phyloP scores from a whole-genome alignment of 345 rosid genomes.

The Citrus maxima region DNA sequence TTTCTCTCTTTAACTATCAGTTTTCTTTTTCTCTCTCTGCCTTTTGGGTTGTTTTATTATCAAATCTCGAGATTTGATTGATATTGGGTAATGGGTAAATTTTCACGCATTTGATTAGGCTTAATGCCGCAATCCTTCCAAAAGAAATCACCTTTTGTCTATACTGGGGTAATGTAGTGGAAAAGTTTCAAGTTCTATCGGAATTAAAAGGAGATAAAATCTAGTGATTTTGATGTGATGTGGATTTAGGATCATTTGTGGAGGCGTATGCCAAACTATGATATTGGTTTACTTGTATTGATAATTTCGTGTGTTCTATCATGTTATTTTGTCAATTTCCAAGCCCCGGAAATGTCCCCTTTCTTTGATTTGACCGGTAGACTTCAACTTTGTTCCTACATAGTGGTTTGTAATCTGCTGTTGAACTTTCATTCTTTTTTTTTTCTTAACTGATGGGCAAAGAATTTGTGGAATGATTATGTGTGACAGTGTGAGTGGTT shows the following conservation, averaged over 20 bases:
- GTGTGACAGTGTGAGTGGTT: neutral
- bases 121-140: neutral
- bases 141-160: neutral
- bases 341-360: neutral
- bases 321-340: neutral
- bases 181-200: neutral
- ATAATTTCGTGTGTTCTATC: neutral
- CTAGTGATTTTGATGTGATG: neutral
- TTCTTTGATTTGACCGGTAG: no score
- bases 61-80: conserved; percentile 1
- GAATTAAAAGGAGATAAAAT: neutral
- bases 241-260: neutral
- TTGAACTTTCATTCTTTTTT: neutral
- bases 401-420: neutral
- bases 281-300: neutral
- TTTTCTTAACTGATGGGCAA: neutral
- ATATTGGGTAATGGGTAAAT: conserved; percentile 9
- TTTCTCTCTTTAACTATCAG: neutral
- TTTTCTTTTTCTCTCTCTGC: neutral
- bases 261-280: neutral
- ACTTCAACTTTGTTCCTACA: no score
- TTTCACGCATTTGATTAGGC: neutral
- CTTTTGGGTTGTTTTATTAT: neutral
- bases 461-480: neutral
- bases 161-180: neutral